Conservation (phyloP, 129 eudicot species). For the Artemisia argyi region DNA sequence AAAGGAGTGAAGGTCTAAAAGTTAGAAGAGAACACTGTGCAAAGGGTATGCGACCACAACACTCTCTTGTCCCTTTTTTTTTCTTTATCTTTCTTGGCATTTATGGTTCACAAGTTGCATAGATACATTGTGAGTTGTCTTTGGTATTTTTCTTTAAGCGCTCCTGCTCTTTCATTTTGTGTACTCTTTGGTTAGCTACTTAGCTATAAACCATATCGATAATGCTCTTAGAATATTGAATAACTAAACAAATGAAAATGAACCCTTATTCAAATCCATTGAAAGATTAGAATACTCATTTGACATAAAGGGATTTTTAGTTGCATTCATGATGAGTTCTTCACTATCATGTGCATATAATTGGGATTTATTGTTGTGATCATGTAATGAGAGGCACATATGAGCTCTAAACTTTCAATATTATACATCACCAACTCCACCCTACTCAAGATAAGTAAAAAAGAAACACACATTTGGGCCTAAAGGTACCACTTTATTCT, state of each 20-base stretch:
- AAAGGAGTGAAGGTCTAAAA: too few relatives aligned
- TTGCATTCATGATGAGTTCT: conserved; percentile 29
- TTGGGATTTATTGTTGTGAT: conserved; percentile 26
- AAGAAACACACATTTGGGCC: conserved; percentile 13
- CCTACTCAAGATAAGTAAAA: conserved; percentile 29
- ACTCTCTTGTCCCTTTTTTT: too few relatives aligned
- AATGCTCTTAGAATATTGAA: not conserved
- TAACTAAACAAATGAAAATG: too few relatives aligned
- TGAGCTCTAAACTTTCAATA: conserved; percentile 21
- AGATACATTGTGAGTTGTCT: too few relatives aligned
- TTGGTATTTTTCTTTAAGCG: too few relatives aligned
- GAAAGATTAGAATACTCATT: not conserved
- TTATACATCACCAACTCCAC: conserved; percentile 26
- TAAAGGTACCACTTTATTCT: conserved; percentile 26
- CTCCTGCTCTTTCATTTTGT: too few relatives aligned
- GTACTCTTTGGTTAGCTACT: too few relatives aligned
- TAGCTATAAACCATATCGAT: too few relatives aligned
- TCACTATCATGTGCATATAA: conserved; percentile 21
- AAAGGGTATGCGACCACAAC: too few relatives aligned
- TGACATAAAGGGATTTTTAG: conserved; percentile 17
- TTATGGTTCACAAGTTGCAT: too few relatives aligned
- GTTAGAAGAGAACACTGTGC: too few relatives aligned
- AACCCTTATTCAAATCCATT: not conserved
- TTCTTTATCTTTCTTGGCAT: too few relatives aligned
- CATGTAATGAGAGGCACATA: conserved; percentile 32